Evolutionary conservation across 2,329 filamentous ascomycete genomes (phyloP), one percentile per base, ranked within the genome.

Genomic region (Pyricularia sp.): DNA sequence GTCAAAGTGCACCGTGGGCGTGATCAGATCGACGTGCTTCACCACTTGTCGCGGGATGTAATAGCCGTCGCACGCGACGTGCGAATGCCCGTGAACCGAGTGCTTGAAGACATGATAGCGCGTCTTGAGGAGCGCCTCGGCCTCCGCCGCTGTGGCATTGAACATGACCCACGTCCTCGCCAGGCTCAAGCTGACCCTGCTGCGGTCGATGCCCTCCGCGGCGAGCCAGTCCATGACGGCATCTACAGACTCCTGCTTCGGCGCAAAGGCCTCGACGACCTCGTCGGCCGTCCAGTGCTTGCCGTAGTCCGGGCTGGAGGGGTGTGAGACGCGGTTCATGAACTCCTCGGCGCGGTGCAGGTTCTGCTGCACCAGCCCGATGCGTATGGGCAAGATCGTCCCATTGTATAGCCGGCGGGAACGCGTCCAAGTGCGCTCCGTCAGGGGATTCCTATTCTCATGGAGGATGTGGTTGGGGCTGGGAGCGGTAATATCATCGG

Each of bases 101-200:
- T 85, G 81, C 71, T 81, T 76, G 72, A 83, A 86, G 63, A 83
- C 74, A 71, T 86, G 81, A 72, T 85, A 87, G 69, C 84, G 78
- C 7, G 85, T 82, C 71, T 81, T 80, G 65, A 88, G 79, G 23
- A 88, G 78, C 25, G 76, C 74, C 74, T 88, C 85, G 6, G 83
- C 81, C 73, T 88, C 83, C 50, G 80, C 77, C 3, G 83, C 82
- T 6, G 84, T 84, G 10, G 84, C 84, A 20, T 66, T 25, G 73
- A 88, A 86, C 12, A 80, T 77, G 25, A 88, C 73, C 84, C 85
- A 88, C 66, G 82, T 82, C 68, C 82, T 81, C 31, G 82, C 82
- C 61, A 80, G 78, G 0, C 85, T 85, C 63, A 85, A 80, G 59
- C 77, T 77, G 63, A 88, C 79, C 4, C 84, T 80, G 3, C 78